Base-by-base conservation (phyloP, 2,329 filamentous ascomycete species). In the Arthroderma uncinatum region DNA sequence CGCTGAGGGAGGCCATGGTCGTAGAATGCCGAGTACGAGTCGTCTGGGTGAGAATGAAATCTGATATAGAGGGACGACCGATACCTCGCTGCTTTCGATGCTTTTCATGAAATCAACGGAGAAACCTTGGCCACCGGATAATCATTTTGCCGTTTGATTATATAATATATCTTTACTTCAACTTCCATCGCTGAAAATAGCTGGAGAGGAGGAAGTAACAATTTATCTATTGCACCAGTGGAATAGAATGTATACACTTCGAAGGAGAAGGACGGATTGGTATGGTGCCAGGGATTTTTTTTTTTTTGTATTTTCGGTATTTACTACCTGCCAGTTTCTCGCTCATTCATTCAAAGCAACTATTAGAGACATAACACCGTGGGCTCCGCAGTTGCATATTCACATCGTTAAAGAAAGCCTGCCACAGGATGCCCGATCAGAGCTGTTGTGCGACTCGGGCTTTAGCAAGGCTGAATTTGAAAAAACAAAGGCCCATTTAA, bases 1-100 rank as follows among this genome's bases (percentile, higher is more conserved):
- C 79, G 63, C 80, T 80, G 67, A 87, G 78, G 59, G 83, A 84
- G 59, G 60, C 55, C 61, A 61, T 63, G 10, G 7, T 52, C n/a
- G 21, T 48, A 39, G 9, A 55, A 30, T 44, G 6, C 23, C 16
- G 10, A 28, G 23, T 2, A 39, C 19, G 34, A 40, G 34, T 7
- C 12, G 14, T 14, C 34, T 50, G 47, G 16, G 16, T 30, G 14
- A 33, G 8, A 7, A 19, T n/a, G 19, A 10, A 50, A 30, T 16
- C 47, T 30, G 28, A 33, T 30, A 33, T 50, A 14, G 25, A 25
- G 21, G 19, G 10, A 30, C 12, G 12, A 7, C 23, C 10, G 2
- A 23, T 48, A 4, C 5, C 12, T 30, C 14, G 25, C 9, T 48
- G 2, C 10, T 19, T 33, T 50, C n/a, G 23, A 33, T 25, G 47